Evolutionary conservation across 768 basidiomycete species (phyloP).

Genomic region (Phallus indusiatus): DNA sequence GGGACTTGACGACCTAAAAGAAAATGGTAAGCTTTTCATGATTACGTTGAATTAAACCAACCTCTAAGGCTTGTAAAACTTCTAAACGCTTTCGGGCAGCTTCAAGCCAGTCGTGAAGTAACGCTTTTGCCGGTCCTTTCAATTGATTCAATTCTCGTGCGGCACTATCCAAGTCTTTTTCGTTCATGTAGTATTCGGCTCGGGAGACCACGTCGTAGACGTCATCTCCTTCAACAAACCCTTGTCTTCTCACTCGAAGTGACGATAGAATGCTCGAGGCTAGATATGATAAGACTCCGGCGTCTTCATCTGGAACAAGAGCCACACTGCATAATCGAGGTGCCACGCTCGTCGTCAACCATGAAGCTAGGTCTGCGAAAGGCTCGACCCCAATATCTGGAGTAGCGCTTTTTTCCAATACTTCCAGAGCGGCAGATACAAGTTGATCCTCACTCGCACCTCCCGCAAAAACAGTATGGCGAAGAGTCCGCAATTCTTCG

Average conservation of each 20-base stretch:
- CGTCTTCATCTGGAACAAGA: constrained; percentile 84
- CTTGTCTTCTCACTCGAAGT: constrained; percentile 72
- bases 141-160: constrained; percentile 88
- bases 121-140: constrained; percentile 63
- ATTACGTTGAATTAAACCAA: constrained; percentile 20
- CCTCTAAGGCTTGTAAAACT: constrained; percentile 87
- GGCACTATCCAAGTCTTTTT: constrained; percentile 88
- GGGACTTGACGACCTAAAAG: constrained; percentile 64
- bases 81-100: constrained; percentile 82
- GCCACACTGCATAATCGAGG: constrained; percentile 84
- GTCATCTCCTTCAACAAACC: constrained; percentile 70
- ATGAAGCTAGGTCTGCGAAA: constrained; percentile 79
- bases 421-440: constrained; percentile 54
- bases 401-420: constrained; percentile 59
- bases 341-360: constrained; percentile 78
- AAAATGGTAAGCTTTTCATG: constrained; percentile 9
- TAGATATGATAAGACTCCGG: constrained; percentile 79
- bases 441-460: constrained; percentile 64
- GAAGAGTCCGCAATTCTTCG: constrained; percentile 76
- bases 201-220: constrained; percentile 80
- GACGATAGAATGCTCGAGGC: constrained; percentile 69
- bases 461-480: constrained; percentile 43
- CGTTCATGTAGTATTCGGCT: constrained; percentile 81
- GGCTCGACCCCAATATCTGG: constrained; percentile 82
- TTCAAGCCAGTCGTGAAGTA: constrained; percentile 82